Conservation (phyloP, 805 yeast species). For the Sugiyamaella americana region DNA sequence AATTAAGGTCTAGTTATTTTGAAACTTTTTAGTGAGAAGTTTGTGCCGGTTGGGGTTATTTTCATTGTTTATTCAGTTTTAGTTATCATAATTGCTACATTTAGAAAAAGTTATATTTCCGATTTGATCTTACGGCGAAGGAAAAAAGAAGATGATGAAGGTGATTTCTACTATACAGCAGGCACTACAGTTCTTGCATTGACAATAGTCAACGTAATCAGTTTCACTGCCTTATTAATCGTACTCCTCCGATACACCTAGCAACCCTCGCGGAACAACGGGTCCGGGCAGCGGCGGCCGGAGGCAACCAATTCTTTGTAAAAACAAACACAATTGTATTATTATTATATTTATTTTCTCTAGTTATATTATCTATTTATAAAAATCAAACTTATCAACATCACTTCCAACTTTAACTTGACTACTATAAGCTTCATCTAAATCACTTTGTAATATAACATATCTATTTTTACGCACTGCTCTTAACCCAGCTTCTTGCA, state of each 20-base stretch:
- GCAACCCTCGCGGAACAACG: not conserved
- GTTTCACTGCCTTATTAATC: slow-evolving; percentile 48
- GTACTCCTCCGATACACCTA: not conserved
- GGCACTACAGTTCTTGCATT: slow-evolving; percentile 56
- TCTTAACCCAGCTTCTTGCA: slow-evolving; percentile 99
- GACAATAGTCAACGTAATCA: slow-evolving; percentile 42
- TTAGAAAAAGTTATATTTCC: slow-evolving; percentile 27
- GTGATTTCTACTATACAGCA: slow-evolving; percentile 48
- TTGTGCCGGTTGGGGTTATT: slow-evolving; percentile 59
- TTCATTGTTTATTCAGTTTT: slow-evolving; percentile 56
- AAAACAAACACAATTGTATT: no score
- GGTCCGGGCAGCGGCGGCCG: not conserved
- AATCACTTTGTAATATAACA: slow-evolving; percentile 89
- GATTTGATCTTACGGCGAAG: slow-evolving; percentile 35
- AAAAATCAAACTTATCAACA: slow-evolving; percentile 96
- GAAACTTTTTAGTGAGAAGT: slow-evolving; percentile 57
- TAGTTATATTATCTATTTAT: slow-evolving; percentile 49
- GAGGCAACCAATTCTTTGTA: not conserved
- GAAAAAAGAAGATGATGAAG: slow-evolving; percentile 25
- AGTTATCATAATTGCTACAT: slow-evolving; percentile 37
- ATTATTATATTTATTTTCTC: slow-evolving; percentile 2
- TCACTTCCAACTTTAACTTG: slow-evolving; percentile 96
- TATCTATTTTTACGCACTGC: slow-evolving; percentile 98
- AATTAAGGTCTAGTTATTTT: slow-evolving; percentile 47
- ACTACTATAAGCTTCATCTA: slow-evolving; percentile 95